Conservation (phyloP, 768 basidiomycete genomes). For the Phanerochaete carnosa region DNA sequence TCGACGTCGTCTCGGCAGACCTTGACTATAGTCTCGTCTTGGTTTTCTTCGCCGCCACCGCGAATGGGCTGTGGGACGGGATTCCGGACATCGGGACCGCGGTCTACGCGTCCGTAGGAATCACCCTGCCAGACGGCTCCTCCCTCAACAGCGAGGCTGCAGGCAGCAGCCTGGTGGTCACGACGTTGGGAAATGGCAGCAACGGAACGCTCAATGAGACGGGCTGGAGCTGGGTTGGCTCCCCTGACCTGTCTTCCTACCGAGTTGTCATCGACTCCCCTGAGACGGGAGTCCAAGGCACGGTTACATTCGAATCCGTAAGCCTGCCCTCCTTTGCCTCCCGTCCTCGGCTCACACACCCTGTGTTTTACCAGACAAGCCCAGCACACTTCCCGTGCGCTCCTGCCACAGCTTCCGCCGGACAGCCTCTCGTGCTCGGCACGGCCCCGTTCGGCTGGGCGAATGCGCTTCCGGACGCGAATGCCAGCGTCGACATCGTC, state of each 20-base stretch:
- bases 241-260: slow-evolving; percentile 8
- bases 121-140: slow-evolving; percentile 10
- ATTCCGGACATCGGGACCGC: not conserved
- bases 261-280: slow-evolving; percentile 4
- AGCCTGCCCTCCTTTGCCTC: not conserved
- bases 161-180: slow-evolving; percentile 1
- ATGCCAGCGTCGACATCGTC: slow-evolving; percentile 4
- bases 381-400: slow-evolving; percentile 13
- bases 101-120: not conserved
- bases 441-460: slow-evolving; percentile 6
- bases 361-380: not conserved
- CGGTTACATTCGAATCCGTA: slow-evolving; percentile 7
- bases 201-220: not conserved
- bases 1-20: slow-evolving; percentile 8
- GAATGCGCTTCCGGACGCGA: slow-evolving; percentile 12
- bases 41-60: slow-evolving; percentile 6
- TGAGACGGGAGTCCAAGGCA: slow-evolving; percentile 4
- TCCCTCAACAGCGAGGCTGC: not conserved
- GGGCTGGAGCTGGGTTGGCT: slow-evolving; percentile 4
- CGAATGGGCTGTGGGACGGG: slow-evolving; percentile 3
- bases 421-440: slow-evolving; percentile 2
- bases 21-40: slow-evolving; percentile 3
- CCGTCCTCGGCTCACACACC: not conserved
- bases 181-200: slow-evolving; percentile 1
- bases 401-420: not conserved